Conservation (phyloP, 163 green algal genomes). For the Volvox carteri region DNA sequence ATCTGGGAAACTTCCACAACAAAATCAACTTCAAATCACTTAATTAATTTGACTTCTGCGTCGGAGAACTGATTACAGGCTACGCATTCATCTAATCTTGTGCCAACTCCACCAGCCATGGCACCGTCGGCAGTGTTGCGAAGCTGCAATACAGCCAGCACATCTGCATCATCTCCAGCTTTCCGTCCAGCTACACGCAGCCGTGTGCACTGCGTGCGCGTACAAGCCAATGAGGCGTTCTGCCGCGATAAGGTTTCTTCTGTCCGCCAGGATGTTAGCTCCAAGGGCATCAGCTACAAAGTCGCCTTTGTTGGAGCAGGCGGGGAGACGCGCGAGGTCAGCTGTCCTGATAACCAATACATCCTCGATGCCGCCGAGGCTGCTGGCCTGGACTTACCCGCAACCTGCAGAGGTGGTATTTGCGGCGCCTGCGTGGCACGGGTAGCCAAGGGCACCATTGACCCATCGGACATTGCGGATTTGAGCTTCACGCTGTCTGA, state of each 20-base stretch:
- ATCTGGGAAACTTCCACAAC: no score
- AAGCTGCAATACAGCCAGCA: conserved; percentile 1
- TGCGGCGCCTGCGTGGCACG: conserved; percentile 85
- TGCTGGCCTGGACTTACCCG: conserved; percentile 80
- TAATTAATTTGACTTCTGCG: no score
- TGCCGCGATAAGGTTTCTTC: conserved; percentile 72
- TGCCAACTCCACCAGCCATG: conserved; percentile 23
- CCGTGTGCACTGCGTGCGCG: conserved; percentile 38
- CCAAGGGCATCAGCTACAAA: conserved; percentile 66
- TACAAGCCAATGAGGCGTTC: conserved; percentile 64
- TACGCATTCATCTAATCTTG: no score
- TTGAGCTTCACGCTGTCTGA: conserved; percentile 81
- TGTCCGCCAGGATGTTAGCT: conserved; percentile 22
- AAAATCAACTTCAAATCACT: no score
- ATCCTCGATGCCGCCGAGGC: conserved; percentile 82
- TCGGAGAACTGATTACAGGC: no score
- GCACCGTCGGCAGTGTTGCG: neutral
- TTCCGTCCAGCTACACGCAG: neutral
- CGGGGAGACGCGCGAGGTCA: conserved; percentile 68
- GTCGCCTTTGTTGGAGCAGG: conserved; percentile 78
- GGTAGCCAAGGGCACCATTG: conserved; percentile 71
- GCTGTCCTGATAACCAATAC: conserved; percentile 81
- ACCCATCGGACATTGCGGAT: conserved; percentile 83
- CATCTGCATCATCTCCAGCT: neutral
- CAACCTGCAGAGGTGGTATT: conserved; percentile 82